Conservation (phyloP, 1,284 basidiomycete genomes). For the Microbotryomycetes sp. region DNA sequence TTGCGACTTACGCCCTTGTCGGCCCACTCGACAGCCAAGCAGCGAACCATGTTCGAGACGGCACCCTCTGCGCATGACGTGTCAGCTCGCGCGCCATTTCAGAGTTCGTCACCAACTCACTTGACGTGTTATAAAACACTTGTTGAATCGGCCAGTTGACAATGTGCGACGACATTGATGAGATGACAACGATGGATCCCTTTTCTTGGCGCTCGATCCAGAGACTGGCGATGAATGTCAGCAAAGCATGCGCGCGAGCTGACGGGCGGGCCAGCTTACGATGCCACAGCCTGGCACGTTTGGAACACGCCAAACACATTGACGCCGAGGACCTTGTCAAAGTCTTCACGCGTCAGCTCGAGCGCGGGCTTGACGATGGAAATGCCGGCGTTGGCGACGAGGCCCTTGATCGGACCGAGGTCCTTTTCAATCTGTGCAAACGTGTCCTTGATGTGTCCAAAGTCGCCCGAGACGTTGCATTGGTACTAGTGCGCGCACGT, state of each 20-base stretch:
- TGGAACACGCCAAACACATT: constrained; percentile 47
- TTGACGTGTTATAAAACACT: background rate
- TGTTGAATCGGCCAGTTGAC: constrained; percentile 44
- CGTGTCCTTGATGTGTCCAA: constrained; percentile 39
- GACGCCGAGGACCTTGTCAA: constrained; percentile 41
- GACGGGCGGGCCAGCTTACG: background rate
- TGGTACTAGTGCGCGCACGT: constrained; percentile 12
- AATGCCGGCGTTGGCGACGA: constrained; percentile 43
- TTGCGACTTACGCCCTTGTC: constrained; percentile 21
- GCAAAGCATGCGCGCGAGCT: background rate
- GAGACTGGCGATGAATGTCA: constrained; percentile 38
- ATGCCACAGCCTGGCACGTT: constrained; percentile 42
- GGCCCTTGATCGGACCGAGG: constrained; percentile 42
- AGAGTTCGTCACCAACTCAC: background rate
- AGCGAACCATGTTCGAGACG: constrained; percentile 52
- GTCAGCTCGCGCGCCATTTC: background rate
- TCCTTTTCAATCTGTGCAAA: constrained; percentile 45
- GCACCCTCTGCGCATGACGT: constrained; percentile 45
- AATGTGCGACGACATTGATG: constrained; percentile 50
- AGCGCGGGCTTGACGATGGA: constrained; percentile 50
- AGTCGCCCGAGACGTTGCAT: constrained; percentile 33
- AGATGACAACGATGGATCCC: constrained; percentile 47
- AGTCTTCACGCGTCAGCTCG: constrained; percentile 47
- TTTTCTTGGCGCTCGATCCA: constrained; percentile 37
- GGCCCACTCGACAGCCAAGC: constrained; percentile 58